These are phyloP conservation scores for Xylariaceae sp. DNA, from an alignment of 2,329 filamentous ascomycete genomes.

Conservation along the genomic window DNA sequence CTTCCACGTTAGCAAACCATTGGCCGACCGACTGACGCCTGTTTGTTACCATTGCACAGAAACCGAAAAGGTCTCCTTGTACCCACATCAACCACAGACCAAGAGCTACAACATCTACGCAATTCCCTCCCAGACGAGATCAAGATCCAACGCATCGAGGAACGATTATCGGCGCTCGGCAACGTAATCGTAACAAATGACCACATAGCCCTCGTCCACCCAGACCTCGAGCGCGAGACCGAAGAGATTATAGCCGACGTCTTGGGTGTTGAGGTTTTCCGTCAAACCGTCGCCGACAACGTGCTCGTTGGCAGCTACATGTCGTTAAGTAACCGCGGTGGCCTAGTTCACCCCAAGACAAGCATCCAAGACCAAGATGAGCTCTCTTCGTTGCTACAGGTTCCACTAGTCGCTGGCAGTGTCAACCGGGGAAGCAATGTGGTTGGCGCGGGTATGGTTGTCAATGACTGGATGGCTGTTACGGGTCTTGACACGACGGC, in stretches of 20 bases:
- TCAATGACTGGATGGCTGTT: slow-evolving; percentile 96
- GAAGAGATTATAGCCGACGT: slow-evolving; percentile 98
- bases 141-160: slow-evolving; percentile 96
- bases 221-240: slow-evolving; percentile 93
- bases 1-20: no score
- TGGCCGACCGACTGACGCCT: no score
- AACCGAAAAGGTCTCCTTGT: slow-evolving; percentile 97
- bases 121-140: slow-evolving; percentile 90
- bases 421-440: slow-evolving; percentile 92
- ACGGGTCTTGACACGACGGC: slow-evolving; percentile 92
- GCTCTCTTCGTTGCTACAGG: slow-evolving; percentile 86
- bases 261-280: slow-evolving; percentile 81
- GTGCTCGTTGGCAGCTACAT: slow-evolving; percentile 96
- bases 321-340: slow-evolving; percentile 91
- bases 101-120: slow-evolving; percentile 94
- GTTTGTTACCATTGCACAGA: slow-evolving; percentile 38
- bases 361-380: slow-evolving; percentile 97
- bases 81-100: slow-evolving; percentile 92
- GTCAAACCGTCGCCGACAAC: slow-evolving; percentile 95
- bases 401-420: slow-evolving; percentile 88
- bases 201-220: slow-evolving; percentile 93
- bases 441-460: slow-evolving; percentile 94
- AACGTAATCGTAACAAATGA: slow-evolving; percentile 98
- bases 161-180: slow-evolving; percentile 88
- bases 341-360: slow-evolving; percentile 96